A percentile compares a stretch with the other conserved stretches of the same genome.
phyloP scores from a whole-genome alignment of 108 stramenopile genomes.

The Seminavis robusta region DNA sequence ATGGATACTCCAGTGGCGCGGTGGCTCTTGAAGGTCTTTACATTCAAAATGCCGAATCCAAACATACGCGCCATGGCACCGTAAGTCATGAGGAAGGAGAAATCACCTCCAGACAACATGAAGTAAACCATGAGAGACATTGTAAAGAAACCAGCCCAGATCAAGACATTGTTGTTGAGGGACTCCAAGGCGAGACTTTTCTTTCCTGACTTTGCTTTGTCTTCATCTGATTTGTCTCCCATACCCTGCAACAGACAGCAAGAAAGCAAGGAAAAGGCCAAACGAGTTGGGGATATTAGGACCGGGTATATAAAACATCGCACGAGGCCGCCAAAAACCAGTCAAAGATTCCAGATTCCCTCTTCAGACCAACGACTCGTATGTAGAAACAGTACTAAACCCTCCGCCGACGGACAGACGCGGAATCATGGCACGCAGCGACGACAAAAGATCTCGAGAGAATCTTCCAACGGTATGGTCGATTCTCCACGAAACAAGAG shows the following conservation, averaged over 20 bases:
- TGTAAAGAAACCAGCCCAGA: constrained; percentile 93
- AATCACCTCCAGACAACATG: constrained; percentile 91
- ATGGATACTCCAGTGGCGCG: constrained; percentile 87
- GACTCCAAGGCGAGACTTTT: constrained; percentile 82
- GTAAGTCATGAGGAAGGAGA: constrained; percentile 98
- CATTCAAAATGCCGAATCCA: constrained; percentile 93
- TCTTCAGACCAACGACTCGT: background rate
- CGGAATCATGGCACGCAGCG: background rate
- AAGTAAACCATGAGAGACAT: constrained; percentile 90
- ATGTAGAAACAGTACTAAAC: background rate
- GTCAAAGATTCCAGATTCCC: background rate
- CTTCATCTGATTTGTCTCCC: constrained; percentile 45
- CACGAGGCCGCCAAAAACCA: background rate
- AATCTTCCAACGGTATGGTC: background rate
- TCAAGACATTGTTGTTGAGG: constrained; percentile 81
- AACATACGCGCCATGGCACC: constrained; percentile 96
- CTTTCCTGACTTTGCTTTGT: constrained; percentile 55
- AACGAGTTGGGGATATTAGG: background rate
- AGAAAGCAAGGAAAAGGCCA: background rate
- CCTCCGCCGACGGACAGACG: background rate
- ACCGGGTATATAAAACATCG: background rate
- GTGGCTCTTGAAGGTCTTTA: constrained; percentile 81
- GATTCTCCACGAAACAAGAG: background rate
- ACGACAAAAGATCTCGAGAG: background rate
- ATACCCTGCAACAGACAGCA: constrained; percentile 2